These are phyloP conservation scores for Cladosporium colombiae DNA, from an alignment of 2,329 filamentous ascomycete species.

Conservation along the genomic window DNA sequence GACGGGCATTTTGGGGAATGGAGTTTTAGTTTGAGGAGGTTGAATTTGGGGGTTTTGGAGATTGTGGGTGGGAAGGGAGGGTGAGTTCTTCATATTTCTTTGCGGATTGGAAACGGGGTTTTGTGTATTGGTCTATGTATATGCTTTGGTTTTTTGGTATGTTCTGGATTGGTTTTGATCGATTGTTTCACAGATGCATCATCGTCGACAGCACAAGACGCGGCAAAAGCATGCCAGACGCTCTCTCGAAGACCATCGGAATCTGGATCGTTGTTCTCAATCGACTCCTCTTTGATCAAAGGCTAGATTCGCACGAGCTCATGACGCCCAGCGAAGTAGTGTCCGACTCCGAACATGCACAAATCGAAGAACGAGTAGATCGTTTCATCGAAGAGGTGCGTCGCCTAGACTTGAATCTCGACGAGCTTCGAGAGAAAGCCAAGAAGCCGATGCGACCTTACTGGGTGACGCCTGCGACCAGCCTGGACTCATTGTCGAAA, in stretches of 20 bases:
- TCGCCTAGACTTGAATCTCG: constrained; percentile 63
- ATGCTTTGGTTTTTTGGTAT: background rate
- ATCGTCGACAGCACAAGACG: constrained; percentile 91
- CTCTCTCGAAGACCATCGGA: constrained; percentile 87
- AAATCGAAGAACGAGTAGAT: constrained; percentile 68
- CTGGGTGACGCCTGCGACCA: constrained; percentile 74
- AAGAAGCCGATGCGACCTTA: constrained; percentile 73
- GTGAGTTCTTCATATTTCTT: constrained; percentile 43
- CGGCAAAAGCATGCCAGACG: constrained; percentile 95
- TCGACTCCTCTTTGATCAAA: constrained; percentile 68
- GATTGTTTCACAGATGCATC: constrained; percentile 58
- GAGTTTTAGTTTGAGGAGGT: constrained; percentile 79
- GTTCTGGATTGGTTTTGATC: background rate
- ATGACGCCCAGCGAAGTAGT: constrained; percentile 73
- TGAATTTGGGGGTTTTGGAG: constrained; percentile 80
- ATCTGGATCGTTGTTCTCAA: constrained; percentile 93
- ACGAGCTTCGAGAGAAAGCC: constrained; percentile 56
- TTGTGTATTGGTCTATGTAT: constrained; percentile 7
- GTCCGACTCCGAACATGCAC: constrained; percentile 72
- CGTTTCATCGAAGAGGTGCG: constrained; percentile 55
- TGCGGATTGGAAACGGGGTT: background rate
- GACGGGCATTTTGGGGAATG: constrained; percentile 91
- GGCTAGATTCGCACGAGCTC: constrained; percentile 54
- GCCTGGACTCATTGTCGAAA: constrained; percentile 46
- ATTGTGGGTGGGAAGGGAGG: constrained; percentile 68